Base-by-base conservation (phyloP, 768 basidiomycete genomes). In the Lenzites betulinus region DNA sequence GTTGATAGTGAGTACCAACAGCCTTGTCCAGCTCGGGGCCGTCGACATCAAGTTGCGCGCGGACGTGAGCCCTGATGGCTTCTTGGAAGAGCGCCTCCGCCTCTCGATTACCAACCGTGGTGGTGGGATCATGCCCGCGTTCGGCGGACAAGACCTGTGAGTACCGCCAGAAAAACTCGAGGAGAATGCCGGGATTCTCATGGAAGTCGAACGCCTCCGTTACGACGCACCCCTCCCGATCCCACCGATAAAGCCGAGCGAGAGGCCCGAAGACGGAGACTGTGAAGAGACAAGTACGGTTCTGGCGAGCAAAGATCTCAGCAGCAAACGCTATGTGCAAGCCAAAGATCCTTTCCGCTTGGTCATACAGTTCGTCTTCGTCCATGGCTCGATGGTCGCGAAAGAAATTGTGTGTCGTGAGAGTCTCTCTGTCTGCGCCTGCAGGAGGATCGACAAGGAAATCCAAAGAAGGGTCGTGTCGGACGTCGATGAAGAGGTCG, bases 151-250 rank as follows among this genome's bases (percentile, higher is more conserved):
- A 55, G 0, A 66, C 43, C 22, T 64, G 54, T 25, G 60, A 48
- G 56, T 72, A 76, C 3, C 69, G 66, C 66, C 67, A 71, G 18
- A 77, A 55, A 52, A 75, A 77, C 7, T 72, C 65, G 2, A 63
- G 51, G 5, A 78, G 63, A 0, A 60, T 20, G 18, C 59, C 48
- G 12, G 64, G 58, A 1, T 70, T n/a, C 7, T 60, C 12, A 0
- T 57, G 46, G 41, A 67, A 68, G 50, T 73, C 60, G 64, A 77
- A 74, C 2, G 44, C 28, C 28, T 58, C 54, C 0, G 74, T 66
- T 3, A 75, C 72, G n/a, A 77, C 59, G 2, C 62, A 66, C 3
- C 73, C 77, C 7, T 71, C 62, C 6, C 75, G 68, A 50, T 77
- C 76, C 59, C 68, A 66, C 4, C 70, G 67, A 25, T 77, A 62